Base-by-base conservation (phyloP, 2,329 filamentous ascomycete genomes). In the Fusarium transvaalense region DNA sequence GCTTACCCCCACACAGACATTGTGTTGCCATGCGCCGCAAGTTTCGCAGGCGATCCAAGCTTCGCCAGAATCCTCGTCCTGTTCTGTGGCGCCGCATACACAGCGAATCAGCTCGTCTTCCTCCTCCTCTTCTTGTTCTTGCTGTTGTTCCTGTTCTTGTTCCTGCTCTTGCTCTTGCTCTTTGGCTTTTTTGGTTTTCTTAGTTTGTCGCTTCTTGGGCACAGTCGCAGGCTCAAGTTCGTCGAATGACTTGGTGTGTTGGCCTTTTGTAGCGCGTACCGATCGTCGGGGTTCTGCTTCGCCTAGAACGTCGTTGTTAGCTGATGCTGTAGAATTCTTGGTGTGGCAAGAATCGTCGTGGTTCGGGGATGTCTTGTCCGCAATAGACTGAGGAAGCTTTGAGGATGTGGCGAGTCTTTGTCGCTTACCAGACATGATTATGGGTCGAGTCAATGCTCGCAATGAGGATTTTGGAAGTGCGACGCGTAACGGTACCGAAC, bases 41-140 rank as follows among this genome's bases (percentile, higher is more conserved):
- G 88, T 88, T 79, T 99, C 96, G 82, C 96, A 99, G 64, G 92
- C 93, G 75, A 99, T 97, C 94, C 97, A 98, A 53, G 94, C 90
- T 73, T 96, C 91, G 70, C 92, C 92, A 15, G 92, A 90, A 72
- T 97, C 92, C 71, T 95, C 92, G 63, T 94, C 92, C 71, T 94
- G 91, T 72, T 92, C 91, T 43, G 92, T 92, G 61, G 93, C 91
- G 71, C 96, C 95, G 76, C 95, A 99, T 50, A 97, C 92, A 79
- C 95, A 99, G 71, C 95, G 91, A 69, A 98, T 97, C 71, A 96
- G 87, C 75, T 94, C 92, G 51, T 88, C 85, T 17, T 84, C 79
- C 37, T 79, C 75, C 17, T 84, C 83, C 12, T 82, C 80, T 45
- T 83, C 76, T 50, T 76, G 71, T 51, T 94, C 34, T 48, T 92